Percentiles rank a stretch among this genome's conserved stretches.
These are phyloP conservation scores for Vachellia collinsii DNA, from an alignment of 306 rosid genomes.

Conservation along the genomic window DNA sequence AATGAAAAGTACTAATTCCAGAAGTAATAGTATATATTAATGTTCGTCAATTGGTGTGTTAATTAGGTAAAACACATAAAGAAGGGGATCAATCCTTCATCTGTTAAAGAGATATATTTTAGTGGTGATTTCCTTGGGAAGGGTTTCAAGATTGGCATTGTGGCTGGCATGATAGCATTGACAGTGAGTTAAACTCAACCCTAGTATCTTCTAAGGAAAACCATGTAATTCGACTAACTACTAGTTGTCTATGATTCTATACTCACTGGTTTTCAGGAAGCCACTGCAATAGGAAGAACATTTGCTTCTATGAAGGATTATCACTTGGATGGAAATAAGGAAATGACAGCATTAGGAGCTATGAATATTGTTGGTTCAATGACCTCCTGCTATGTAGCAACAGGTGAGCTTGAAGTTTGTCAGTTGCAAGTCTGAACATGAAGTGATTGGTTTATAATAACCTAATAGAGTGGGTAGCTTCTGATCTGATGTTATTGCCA, in stretches of 20 bases:
- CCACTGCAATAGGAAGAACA: conserved; percentile 96
- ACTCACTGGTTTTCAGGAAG: conserved; percentile 70
- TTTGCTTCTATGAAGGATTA: conserved; percentile 95
- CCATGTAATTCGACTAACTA: conserved; percentile 22
- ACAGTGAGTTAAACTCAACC: conserved; percentile 64
- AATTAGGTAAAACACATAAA: conserved; percentile 80
- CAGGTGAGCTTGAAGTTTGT: conserved; percentile 59
- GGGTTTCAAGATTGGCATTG: conserved; percentile 82
- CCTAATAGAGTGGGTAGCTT: not conserved
- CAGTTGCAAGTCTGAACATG: no score
- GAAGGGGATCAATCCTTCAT: conserved; percentile 86
- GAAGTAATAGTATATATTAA: conserved; percentile 6
- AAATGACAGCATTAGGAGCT: conserved; percentile 92
- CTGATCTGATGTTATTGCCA: conserved; percentile 12
- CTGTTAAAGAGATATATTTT: conserved; percentile 73
- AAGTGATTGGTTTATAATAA: no score
- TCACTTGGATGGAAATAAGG: conserved; percentile 94
- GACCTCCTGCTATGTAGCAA: conserved; percentile 95
- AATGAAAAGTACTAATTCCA: conserved; percentile 25
- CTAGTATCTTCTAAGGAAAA: conserved; percentile 16
- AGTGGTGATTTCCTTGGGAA: conserved; percentile 68
- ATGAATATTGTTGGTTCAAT: conserved; percentile 91
- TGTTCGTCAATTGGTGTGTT: conserved; percentile 28
- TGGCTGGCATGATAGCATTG: conserved; percentile 90
- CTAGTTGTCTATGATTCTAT: conserved; percentile 19